Percentiles rank a stretch among this genome's conserved stretches.
phyloP scores from a whole-genome alignment of 169 alveolate genomes.

The Plasmodium malariae region DNA sequence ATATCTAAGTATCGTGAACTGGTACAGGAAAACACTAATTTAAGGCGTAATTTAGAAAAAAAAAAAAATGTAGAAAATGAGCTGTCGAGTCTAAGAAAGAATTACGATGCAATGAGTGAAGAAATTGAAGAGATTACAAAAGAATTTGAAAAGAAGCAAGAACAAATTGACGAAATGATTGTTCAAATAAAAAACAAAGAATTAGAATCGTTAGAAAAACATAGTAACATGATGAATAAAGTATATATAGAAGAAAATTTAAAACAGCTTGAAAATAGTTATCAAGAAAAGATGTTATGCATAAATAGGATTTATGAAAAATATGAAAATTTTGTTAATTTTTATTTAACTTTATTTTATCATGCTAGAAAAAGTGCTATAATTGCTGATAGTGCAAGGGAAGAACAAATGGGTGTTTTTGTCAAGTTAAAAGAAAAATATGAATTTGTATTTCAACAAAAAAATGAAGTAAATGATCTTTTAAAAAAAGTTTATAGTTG shows the following conservation, averaged over 20 bases:
- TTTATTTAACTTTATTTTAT: constrained; percentile 55
- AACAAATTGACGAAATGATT: constrained; percentile 76
- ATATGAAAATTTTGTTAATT: constrained; percentile 31
- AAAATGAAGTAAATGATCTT: constrained; percentile 30
- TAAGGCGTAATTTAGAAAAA: constrained; percentile 14
- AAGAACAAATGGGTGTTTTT: constrained; percentile 58
- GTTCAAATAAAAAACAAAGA: constrained; percentile 65
- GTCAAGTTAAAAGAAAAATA: constrained; percentile 49
- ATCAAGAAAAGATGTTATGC: constrained; percentile 24
- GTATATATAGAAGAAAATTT: constrained; percentile 50
- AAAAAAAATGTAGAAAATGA: constrained; percentile 55
- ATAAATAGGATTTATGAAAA: constrained; percentile 47
- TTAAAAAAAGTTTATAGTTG: constrained; percentile 29
- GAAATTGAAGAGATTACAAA: constrained; percentile 72
- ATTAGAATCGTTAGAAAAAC: constrained; percentile 37
- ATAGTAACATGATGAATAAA: constrained; percentile 31
- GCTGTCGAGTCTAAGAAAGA: constrained; percentile 7
- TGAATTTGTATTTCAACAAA: constrained; percentile 35
- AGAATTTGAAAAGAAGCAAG: constrained; percentile 70
- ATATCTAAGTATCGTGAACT: not conserved
- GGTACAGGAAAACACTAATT: constrained; percentile 1
- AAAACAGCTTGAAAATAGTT: constrained; percentile 25
- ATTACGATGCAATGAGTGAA: constrained; percentile 49
- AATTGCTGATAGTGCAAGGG: constrained; percentile 48
- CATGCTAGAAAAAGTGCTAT: constrained; percentile 52